These are phyloP conservation scores for Pleoardoris graminearum DNA, from an alignment of 2,329 filamentous ascomycete species.

Conservation along the genomic window DNA sequence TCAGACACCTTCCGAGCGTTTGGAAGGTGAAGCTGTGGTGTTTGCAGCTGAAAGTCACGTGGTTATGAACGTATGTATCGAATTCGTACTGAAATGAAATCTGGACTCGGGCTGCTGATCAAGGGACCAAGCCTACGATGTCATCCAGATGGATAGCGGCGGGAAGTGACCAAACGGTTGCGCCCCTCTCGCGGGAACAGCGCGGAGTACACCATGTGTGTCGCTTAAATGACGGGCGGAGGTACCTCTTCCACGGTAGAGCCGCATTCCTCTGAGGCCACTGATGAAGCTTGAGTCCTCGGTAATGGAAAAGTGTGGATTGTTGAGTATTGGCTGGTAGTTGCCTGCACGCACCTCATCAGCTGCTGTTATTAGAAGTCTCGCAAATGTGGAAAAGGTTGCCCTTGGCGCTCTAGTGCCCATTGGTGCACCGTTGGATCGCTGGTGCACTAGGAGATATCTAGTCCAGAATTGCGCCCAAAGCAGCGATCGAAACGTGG, in stretches of 20 bases:
- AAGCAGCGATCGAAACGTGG: constrained; percentile 4
- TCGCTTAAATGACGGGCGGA: not conserved
- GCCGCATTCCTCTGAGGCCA: too few species aligned
- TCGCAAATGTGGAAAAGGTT: not conserved
- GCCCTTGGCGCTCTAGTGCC: not conserved
- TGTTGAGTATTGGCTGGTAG: not conserved
- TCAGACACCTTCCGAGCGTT: not conserved
- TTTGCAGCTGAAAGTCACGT: not conserved
- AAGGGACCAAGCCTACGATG: not conserved
- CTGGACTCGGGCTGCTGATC: not conserved
- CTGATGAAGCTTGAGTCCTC: not conserved
- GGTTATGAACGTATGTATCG: not conserved
- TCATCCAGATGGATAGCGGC: constrained; percentile 2
- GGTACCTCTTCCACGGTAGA: not conserved
- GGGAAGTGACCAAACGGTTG: not conserved
- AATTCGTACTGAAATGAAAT: not conserved
- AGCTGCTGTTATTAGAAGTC: not conserved
- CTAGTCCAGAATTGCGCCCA: not conserved
- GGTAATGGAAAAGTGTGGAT: not conserved
- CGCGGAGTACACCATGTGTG: not conserved
- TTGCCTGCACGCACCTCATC: not conserved
- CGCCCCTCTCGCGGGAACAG: not conserved
- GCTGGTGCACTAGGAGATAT: constrained; percentile 2
- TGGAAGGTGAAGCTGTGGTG: not conserved
- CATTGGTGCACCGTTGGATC: not conserved